Evolutionary conservation across 2,329 filamentous ascomycete species (phyloP), one percentile per base, ranked within the genome.

Genomic region (Calonectria honghensis): DNA sequence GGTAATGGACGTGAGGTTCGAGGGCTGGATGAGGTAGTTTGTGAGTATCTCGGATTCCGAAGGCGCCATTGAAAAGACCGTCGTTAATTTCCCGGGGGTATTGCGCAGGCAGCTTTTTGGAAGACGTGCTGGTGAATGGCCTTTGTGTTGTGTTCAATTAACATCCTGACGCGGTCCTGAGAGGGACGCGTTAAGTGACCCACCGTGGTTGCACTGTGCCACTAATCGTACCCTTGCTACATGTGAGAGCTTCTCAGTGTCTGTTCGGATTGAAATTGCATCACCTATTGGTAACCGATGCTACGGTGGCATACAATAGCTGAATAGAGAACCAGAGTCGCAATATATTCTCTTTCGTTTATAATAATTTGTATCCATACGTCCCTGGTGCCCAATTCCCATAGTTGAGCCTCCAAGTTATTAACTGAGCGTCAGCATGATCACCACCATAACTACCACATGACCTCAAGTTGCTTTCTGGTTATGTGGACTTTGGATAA

Each of bases 21-120:
- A 93, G 16, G 95, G 94, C 37, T 93, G 89, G 45, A 97, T 90
- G 73, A 98, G 91, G 83, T 96, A 97, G 84, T 94, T 93, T 81
- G 89, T 89, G 67, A 98, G 90, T 77, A 98, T 94, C 35, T 92
- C 90, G 71, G 91, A 88, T 86, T 98, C 96, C 57, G 92, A 93
- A 11, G 94, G 93, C 4, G 94, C 88, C 93, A 96, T 95, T 74
- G 76, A 41, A 18, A 63, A 41, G 14, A 37, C 2, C 14, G n/a
- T 16, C 6, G 24, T 31, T 27, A 61, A 29, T 39, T 14, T 14
- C 16, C 14, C 2, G 18, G n/a, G n/a, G 10, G 20, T 29, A 29
- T 41, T 18, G 2, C 2, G 20, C 5, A 11, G 45, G 9, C n/a
- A 20, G 45, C 6, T 48, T 48, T 24, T 48, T 48, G 45, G 20